These are phyloP conservation scores for Oenanthe sinensis DNA, from an alignment of 129 eudicot genomes.

Conservation along the genomic window DNA sequence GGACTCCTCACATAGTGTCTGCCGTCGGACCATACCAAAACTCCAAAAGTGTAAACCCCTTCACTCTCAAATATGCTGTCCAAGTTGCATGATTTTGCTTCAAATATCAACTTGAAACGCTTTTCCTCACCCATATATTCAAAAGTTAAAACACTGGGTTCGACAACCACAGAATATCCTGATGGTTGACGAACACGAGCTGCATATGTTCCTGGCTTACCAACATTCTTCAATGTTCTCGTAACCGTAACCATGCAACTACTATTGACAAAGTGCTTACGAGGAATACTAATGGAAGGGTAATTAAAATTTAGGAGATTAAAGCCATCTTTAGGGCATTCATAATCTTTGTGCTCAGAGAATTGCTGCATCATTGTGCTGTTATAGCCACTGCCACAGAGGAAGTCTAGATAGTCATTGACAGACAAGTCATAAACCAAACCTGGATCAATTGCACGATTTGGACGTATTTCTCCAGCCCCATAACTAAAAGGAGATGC, in stretches of 20 bases:
- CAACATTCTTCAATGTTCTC: constrained; percentile 75
- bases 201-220: constrained; percentile 43
- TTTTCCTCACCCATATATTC: constrained; percentile 35
- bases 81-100: background rate
- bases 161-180: constrained; percentile 37
- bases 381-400: constrained; percentile 68
- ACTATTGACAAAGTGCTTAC: constrained; percentile 12
- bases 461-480: constrained; percentile 79
- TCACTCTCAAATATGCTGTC: background rate
- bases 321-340: constrained; percentile 31
- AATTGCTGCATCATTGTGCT: constrained; percentile 23
- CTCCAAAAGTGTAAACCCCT: constrained; percentile 42
- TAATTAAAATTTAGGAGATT: constrained; percentile 45
- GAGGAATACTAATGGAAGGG: constrained; percentile 63
- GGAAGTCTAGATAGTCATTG: constrained; percentile 62
- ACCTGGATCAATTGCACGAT: constrained; percentile 77
- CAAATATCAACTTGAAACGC: constrained; percentile 33
- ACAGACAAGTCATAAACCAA: constrained; percentile 55
- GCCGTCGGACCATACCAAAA: constrained; percentile 64
- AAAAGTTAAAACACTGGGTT: constrained; percentile 37
- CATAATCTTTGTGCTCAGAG: constrained; percentile 19
- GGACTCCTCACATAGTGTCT: constrained; percentile 73
- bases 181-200: constrained; percentile 35
- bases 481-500: constrained; percentile 62
- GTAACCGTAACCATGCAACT: constrained; percentile 22